Evolutionary conservation across 106 monocot genomes (phyloP).

Genomic region (Phalaenopsis aphrodite): DNA sequence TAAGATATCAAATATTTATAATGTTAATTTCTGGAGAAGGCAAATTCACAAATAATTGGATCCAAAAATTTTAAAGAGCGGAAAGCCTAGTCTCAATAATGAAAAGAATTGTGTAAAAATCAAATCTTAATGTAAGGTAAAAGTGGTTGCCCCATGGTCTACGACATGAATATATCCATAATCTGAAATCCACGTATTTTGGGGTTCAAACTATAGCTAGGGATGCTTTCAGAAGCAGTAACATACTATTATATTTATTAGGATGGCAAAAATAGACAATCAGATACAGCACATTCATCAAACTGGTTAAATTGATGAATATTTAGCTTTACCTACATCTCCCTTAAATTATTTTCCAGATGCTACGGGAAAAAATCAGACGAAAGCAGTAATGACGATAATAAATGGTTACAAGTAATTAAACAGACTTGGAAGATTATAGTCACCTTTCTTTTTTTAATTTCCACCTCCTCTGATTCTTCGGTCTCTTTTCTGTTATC

Average conservation of each 20-base stretch:
- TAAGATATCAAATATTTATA: background rate
- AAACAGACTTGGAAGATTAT: background rate
- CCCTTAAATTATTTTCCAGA: background rate
- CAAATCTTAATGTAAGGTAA: too few relatives aligned
- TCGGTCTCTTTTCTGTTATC: background rate
- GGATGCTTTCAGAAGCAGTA: too few relatives aligned
- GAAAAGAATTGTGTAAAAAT: too few relatives aligned
- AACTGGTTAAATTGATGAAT: background rate
- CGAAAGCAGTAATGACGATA: background rate
- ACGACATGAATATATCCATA: too few relatives aligned
- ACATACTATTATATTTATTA: background rate
- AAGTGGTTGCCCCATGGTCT: too few relatives aligned
- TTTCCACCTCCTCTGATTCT: constrained; percentile 1
- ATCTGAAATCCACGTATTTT: too few relatives aligned
- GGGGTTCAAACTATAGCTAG: too few relatives aligned
- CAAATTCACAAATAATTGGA: background rate
- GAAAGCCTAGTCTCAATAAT: too few relatives aligned
- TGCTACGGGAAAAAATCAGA: background rate
- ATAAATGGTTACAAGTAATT: background rate
- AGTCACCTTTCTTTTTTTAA: background rate
- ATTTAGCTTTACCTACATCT: background rate
- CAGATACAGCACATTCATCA: background rate
- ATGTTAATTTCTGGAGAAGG: background rate
- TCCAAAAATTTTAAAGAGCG: background rate
- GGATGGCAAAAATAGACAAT: background rate